A percentile compares a stretch with the other conserved stretches of the same genome.
These are phyloP conservation scores for Botrytis fragariae DNA, from an alignment of 2,329 filamentous ascomycete genomes.

Conservation along the genomic window DNA sequence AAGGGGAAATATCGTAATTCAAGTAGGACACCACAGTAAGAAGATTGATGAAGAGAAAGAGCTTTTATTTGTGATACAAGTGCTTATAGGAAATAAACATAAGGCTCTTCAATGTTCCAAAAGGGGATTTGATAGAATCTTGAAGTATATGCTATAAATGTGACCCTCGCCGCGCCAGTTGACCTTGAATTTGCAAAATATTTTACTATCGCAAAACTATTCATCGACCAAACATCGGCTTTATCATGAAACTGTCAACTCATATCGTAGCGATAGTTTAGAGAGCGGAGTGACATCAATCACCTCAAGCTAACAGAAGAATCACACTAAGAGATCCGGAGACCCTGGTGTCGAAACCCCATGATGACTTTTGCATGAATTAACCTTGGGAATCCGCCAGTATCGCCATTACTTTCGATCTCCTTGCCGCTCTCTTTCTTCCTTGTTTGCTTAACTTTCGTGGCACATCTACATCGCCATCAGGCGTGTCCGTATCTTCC, in stretches of 20 bases:
- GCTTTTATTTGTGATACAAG: accelerated
- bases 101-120: neutral
- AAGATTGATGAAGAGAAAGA: neutral
- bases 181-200: neutral
- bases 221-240: accelerated
- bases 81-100: too few species aligned
- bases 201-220: neutral
- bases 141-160: neutral
- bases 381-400: too few species aligned
- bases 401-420: accelerated
- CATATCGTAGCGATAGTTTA: neutral
- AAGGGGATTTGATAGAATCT: too few species aligned
- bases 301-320: neutral
- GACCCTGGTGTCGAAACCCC: neutral
- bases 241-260: neutral
- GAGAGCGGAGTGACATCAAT: neutral
- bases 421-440: neutral
- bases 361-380: neutral
- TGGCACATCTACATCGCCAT: neutral
- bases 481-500: neutral
- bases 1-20: neutral
- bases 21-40: too few species aligned
- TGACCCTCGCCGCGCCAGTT: neutral
- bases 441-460: neutral
- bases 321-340: too few species aligned